A percentile compares a stretch with the other conserved stretches of the same genome.
Conservation (phyloP, 176 grass and related monocot species). For the Poa annua region DNA sequence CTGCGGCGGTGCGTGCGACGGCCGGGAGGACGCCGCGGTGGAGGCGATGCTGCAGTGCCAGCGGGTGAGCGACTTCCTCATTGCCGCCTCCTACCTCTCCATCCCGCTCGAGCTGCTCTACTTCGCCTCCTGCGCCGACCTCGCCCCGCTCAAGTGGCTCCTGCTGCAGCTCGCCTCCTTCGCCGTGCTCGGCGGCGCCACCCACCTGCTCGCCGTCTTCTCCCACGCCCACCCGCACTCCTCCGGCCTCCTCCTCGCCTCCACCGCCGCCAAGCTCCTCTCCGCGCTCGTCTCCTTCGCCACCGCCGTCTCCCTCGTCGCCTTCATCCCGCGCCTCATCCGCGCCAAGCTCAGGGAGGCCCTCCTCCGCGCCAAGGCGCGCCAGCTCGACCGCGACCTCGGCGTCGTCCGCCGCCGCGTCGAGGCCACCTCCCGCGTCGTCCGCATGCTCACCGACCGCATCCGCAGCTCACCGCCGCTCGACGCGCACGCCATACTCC, state of each 20-base stretch:
- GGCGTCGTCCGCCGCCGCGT: constrained; percentile 30
- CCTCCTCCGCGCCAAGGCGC: neutral
- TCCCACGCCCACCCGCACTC: constrained; percentile 9
- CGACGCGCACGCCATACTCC: constrained; percentile 57
- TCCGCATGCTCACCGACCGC: constrained; percentile 54
- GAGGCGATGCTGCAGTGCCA: constrained; percentile 54
- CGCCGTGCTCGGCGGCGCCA: constrained; percentile 27
- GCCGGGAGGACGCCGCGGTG: constrained; percentile 22
- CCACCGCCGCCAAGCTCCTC: constrained; percentile 30
- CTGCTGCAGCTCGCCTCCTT: constrained; percentile 60
- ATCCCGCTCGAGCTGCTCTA: constrained; percentile 59
- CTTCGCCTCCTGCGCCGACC: constrained; percentile 43
- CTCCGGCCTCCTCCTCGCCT: constrained; percentile 14
- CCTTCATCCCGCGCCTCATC: constrained; percentile 31
- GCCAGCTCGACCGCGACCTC: constrained; percentile 27
- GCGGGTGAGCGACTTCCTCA: constrained; percentile 58
- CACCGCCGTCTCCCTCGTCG: constrained; percentile 27
- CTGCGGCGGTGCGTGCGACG: constrained; percentile 24
- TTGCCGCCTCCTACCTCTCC: constrained; percentile 42
- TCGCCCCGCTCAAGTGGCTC: constrained; percentile 44
- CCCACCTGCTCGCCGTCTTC: constrained; percentile 28
- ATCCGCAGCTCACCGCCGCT: constrained; percentile 48
- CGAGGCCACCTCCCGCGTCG: constrained; percentile 30
- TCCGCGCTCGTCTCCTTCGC: constrained; percentile 28
- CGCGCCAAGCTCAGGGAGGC: constrained; percentile 27